Percentiles rank a stretch among this genome's conserved stretches.
Conservation (phyloP, 2,329 filamentous ascomycete species). For the Sporothrix protearum region DNA sequence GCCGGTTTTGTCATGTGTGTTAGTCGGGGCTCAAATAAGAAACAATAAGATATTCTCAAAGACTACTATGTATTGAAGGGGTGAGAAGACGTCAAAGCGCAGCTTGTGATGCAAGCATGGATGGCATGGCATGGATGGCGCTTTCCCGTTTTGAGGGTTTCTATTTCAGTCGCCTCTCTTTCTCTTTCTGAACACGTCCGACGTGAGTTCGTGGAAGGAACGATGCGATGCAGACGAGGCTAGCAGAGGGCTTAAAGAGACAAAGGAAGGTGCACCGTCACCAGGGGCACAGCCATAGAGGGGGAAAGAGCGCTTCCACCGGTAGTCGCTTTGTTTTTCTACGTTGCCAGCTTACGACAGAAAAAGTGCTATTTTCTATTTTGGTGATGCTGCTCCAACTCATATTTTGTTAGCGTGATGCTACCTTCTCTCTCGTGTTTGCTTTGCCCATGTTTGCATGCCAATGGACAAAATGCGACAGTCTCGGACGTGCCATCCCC, state of each 20-base stretch:
- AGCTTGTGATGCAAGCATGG: conserved; percentile 1
- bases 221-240: background rate
- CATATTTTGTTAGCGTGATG: background rate
- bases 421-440: background rate
- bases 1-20: background rate
- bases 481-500: background rate
- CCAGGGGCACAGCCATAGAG: background rate
- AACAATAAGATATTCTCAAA: background rate
- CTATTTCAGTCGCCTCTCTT: conserved; percentile 2
- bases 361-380: conserved; percentile 5
- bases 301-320: background rate
- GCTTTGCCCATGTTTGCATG: background rate
- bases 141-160: background rate
- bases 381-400: background rate
- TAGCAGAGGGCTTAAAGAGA: background rate
- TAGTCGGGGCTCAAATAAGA: background rate
- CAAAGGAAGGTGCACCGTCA: background rate
- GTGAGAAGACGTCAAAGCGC: background rate
- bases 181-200: background rate
- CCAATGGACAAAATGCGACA: background rate
- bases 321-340: conserved; percentile 8
- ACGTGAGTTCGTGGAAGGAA: background rate
- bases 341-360: background rate
- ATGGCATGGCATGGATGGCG: background rate
- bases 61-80: no score